phyloP scores from a whole-genome alignment of 169 alveolate genomes.

The Fabrea salina region DNA sequence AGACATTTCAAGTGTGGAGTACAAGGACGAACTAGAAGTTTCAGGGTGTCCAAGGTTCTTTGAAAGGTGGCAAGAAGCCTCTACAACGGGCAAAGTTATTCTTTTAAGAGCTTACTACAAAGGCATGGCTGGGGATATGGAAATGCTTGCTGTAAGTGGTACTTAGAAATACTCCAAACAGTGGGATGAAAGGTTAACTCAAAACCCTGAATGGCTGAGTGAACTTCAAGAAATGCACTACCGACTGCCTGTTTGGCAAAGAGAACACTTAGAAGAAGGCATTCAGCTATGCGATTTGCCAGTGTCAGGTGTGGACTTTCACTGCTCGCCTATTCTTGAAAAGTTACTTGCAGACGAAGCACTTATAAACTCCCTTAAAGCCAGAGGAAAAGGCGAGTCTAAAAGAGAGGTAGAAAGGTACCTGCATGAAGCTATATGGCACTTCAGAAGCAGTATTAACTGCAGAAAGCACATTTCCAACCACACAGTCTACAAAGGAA shows the following conservation, averaged over 20 bases:
- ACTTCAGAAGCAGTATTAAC: not conserved
- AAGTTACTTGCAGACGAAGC: not conserved
- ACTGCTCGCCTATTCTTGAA: not conserved
- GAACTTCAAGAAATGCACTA: not conserved
- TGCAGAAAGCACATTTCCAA: not conserved
- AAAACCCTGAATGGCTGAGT: not conserved
- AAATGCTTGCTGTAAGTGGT: not conserved
- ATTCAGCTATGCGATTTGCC: not conserved
- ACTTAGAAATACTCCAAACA: not conserved
- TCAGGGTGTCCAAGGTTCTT: not conserved
- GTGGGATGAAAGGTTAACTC: not conserved
- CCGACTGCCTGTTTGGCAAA: not conserved
- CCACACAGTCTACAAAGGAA: not conserved
- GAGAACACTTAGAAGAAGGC: not conserved
- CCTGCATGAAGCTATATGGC: not conserved
- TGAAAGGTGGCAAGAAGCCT: not conserved
- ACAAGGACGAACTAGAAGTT: not conserved
- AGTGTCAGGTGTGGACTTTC: not conserved
- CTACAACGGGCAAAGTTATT: not conserved
- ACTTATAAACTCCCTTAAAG: not conserved
- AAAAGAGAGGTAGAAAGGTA: not conserved
- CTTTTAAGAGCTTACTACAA: not conserved
- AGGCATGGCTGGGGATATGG: constrained; percentile 24
- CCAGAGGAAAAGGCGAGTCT: not conserved
- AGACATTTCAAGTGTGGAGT: not conserved